phyloP scores from a whole-genome alignment of 2,329 filamentous ascomycete genomes.

The Xylaria sp. region DNA sequence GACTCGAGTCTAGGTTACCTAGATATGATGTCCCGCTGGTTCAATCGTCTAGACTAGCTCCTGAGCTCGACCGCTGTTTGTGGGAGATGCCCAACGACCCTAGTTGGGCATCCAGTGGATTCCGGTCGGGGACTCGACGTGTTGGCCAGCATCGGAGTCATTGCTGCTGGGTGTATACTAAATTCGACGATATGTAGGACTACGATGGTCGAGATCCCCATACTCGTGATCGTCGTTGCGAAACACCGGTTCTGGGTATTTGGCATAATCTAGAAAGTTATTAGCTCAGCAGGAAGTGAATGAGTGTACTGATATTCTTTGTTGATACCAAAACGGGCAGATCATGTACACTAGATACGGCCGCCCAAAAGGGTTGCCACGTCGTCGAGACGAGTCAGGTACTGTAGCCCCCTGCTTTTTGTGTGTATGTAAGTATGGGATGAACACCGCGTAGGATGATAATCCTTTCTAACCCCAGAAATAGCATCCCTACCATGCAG shows the following conservation, averaged over 20 bases:
- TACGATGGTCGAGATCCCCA: too few species aligned
- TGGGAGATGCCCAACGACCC: background rate
- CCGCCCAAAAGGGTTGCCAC: background rate
- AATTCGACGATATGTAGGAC: background rate
- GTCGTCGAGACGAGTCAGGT: background rate
- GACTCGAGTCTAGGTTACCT: too few species aligned
- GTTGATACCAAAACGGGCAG: conserved; percentile 1
- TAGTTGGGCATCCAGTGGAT: too few species aligned
- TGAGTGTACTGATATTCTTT: background rate
- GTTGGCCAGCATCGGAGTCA: background rate
- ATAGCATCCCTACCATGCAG: background rate
- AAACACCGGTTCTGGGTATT: background rate
- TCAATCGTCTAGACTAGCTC: background rate
- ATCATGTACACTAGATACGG: background rate
- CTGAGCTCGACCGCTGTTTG: background rate
- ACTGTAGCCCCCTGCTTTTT: background rate
- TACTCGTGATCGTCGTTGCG: conserved; percentile 2
- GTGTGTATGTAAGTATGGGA: background rate
- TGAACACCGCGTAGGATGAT: background rate
- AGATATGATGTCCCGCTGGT: background rate
- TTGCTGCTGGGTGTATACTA: background rate
- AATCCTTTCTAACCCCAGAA: background rate
- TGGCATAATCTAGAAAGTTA: background rate
- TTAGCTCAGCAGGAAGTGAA: background rate
- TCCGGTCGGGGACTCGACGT: background rate